phyloP scores from a whole-genome alignment of 2,329 filamentous ascomycete genomes.

The Sarocladium strictum region DNA sequence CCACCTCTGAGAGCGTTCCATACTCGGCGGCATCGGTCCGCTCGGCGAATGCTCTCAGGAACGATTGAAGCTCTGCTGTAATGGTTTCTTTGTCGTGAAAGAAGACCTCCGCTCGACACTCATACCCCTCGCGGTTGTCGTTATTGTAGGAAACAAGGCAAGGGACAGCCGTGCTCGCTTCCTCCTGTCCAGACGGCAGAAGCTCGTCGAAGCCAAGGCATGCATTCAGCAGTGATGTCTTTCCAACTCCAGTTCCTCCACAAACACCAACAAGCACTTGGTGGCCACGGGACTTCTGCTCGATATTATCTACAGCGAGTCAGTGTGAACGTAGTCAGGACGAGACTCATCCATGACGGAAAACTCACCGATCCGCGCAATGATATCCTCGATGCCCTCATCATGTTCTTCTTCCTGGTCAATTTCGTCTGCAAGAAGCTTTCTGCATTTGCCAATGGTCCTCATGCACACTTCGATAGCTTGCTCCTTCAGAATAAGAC shows the following conservation, averaged over 20 bases:
- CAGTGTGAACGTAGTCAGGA: too few species aligned
- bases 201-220: constrained; percentile 16
- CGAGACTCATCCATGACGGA: too few species aligned
- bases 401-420: neutral
- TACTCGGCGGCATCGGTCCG: too few species aligned
- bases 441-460: neutral
- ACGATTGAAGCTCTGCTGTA: constrained; percentile 11
- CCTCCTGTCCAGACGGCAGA: constrained; percentile 23
- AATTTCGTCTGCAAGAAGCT: neutral
- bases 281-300: neutral
- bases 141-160: constrained; percentile 22
- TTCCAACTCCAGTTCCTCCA: constrained; percentile 8
- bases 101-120: constrained; percentile 17
- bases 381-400: neutral
- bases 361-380: neutral
- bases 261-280: neutral
- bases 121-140: constrained; percentile 10
- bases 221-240: constrained; percentile 9
- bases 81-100: constrained; percentile 16
- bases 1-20: neutral
- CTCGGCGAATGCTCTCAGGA: constrained; percentile 14
- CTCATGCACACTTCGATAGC: neutral
- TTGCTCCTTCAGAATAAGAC: neutral
- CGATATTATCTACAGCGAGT: neutral
- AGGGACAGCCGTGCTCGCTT: constrained; percentile 21